Evolutionary conservation across 2,329 filamentous ascomycete species (phyloP).

Genomic region (Colletotrichum orchidophilum): DNA sequence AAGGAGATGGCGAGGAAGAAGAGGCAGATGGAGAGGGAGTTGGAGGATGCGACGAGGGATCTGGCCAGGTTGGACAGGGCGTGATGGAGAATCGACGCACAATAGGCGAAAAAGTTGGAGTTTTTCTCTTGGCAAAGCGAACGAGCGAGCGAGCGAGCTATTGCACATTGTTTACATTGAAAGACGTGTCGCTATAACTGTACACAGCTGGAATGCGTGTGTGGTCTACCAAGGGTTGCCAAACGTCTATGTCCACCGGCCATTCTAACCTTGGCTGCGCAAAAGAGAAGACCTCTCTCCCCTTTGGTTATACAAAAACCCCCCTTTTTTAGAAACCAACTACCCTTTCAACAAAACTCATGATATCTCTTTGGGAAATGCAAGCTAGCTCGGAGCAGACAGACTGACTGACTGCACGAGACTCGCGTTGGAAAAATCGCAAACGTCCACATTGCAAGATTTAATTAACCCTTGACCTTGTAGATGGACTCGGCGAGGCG

Average conservation of each 20-base stretch:
- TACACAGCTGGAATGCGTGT: conserved; percentile 27
- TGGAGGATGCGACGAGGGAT: conserved; percentile 60
- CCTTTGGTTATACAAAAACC: conserved; percentile 20
- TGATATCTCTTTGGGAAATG: conserved; percentile 7
- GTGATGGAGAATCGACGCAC: neutral
- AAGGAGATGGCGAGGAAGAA: conserved; percentile 63
- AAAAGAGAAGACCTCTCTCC: conserved; percentile 21
- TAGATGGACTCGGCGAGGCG: conserved; percentile 85
- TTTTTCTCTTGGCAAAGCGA: neutral
- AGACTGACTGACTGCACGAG: neutral
- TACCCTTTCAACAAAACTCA: conserved; percentile 7
- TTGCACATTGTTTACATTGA: conserved; percentile 6
- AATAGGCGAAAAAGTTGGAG: neutral
- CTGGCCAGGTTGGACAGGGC: conserved; percentile 47
- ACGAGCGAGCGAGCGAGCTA: neutral
- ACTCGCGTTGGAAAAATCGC: neutral
- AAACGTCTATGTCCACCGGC: conserved; percentile 24
- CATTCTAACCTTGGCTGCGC: neutral
- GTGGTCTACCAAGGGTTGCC: conserved; percentile 18
- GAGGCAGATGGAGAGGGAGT: conserved; percentile 58
- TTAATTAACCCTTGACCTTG: conserved; percentile 79
- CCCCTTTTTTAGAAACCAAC: conserved; percentile 6
- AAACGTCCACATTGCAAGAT: neutral
- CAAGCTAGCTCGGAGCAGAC: conserved; percentile 2
- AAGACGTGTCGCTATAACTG: conserved; percentile 31